Evolutionary conservation across 768 basidiomycete genomes (phyloP).

Genomic region (Boletus edulis): DNA sequence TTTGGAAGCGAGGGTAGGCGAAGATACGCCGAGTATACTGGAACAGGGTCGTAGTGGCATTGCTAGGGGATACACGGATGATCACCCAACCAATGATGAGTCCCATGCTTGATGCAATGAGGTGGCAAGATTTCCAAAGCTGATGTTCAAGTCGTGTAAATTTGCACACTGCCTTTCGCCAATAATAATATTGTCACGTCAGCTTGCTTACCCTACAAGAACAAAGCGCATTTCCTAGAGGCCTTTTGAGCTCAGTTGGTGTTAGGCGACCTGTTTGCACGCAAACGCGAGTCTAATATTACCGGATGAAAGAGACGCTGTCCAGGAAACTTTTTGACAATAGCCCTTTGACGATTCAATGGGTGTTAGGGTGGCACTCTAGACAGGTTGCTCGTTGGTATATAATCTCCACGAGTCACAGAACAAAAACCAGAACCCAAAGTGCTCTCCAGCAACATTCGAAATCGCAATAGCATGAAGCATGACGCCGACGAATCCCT

Average conservation of each 20-base stretch:
- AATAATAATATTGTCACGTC: background rate
- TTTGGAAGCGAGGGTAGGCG: slow-evolving; percentile 71
- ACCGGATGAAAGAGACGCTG: too few species aligned
- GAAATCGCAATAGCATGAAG: too few species aligned
- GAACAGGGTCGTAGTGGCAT: slow-evolving; percentile 92
- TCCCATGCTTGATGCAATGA: background rate
- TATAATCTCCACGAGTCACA: background rate
- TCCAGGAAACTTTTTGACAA: background rate
- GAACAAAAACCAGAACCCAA: background rate
- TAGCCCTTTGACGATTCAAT: background rate
- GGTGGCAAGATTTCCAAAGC: background rate
- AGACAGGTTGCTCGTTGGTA: background rate
- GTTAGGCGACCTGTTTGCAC: background rate
- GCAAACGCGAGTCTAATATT: too few species aligned
- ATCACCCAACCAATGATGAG: slow-evolving; percentile 18
- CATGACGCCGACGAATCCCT: background rate
- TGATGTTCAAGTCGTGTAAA: background rate
- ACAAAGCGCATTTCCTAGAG: background rate
- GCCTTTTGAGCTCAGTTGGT: background rate
- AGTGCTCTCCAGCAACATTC: background rate
- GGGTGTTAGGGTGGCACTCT: background rate
- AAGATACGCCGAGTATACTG: slow-evolving; percentile 75
- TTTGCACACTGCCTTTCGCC: background rate
- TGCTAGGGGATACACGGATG: slow-evolving; percentile 79
- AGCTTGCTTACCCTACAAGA: background rate